These are phyloP conservation scores for Aquilaria agallochum DNA, from an alignment of 441 rosid species.

Conservation along the genomic window DNA sequence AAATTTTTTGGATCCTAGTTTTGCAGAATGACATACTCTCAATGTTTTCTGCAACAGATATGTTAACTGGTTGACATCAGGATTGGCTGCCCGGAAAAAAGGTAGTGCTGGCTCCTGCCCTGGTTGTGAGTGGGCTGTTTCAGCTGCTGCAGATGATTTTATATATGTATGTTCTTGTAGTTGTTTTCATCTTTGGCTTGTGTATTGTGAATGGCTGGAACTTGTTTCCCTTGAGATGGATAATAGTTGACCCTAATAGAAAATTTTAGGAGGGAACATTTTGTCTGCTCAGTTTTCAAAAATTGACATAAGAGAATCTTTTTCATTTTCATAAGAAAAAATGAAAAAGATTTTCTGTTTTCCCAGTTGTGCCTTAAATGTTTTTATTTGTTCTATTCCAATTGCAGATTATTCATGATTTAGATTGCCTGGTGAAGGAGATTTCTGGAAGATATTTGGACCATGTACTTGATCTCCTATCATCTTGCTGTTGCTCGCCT, in stretches of 20 bases:
- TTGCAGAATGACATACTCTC: conserved; percentile 2
- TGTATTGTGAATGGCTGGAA: neutral
- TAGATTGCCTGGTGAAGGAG: conserved; percentile 58
- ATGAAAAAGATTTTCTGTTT: no score
- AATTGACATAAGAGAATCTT: no score
- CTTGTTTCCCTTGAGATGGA: no score
- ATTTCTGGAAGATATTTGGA: conserved; percentile 64
- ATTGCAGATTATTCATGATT: conserved; percentile 88
- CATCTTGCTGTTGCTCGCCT: conserved; percentile 77
- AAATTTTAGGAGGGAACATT: no score
- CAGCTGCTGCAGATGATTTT: conserved; percentile 80
- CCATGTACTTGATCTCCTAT: conserved; percentile 52
- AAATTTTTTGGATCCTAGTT: conserved; percentile 2
- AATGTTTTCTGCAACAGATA: conserved; percentile 39
- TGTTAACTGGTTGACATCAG: conserved; percentile 85
- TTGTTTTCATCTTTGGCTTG: conserved; percentile 11
- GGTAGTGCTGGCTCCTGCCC: conserved; percentile 51
- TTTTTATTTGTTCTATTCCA: conserved; percentile 9
- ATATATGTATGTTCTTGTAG: conserved; percentile 54
- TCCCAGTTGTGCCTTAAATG: no score
- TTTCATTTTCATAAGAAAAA: no score
- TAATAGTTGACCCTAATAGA: no score
- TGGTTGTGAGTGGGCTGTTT: conserved; percentile 85
- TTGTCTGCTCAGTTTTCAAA: no score
- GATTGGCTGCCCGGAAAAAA: conserved; percentile 56